Evolutionary conservation across 768 basidiomycete genomes (phyloP), one percentile per base, ranked within the genome.

Genomic region (Suillus ampliporus): DNA sequence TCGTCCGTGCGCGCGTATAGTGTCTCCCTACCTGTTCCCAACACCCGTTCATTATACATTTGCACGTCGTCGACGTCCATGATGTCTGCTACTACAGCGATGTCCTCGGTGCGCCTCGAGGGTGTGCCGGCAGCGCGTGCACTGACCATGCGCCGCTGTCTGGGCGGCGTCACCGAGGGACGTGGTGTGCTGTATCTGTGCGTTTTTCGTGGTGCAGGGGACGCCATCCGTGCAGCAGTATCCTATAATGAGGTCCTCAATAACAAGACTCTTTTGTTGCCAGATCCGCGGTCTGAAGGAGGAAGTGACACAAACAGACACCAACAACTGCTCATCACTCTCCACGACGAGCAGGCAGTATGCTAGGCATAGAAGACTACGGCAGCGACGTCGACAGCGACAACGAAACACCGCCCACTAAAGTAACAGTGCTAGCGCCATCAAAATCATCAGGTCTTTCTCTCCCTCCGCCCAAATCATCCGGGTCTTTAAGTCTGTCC

Each of bases 361-460:
- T 92, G 89, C 84, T 92, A 65, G 89, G 89, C 37, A 81, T 93
- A 62, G 90, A 89, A 69, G 85, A 82, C 79, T 92, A 93, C 68
- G 90, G 89, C 65, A 93, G 91, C 76, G 89, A 82, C 77, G 83
- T 75, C 68, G 87, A 90, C 66, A 83, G 79, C 69, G 88, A 86
- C 61, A 77, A 79, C 62, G 84, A 84, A 61, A 26, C 60, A 5
- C 13, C 19, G 10, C 1, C 64, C 5, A 11, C 26, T 1, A 31
- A 68, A 38, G 58, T 69, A n/a, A 67, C 58, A 63, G 69, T 72
- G 23, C 68, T 73, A 8, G 69, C 75, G 8, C 68, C 66, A 8
- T 70, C 73, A n/a, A 69, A 67, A 65, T 74, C 76, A 48, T 74
- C 72, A 14, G 65, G 71, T 1, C 71, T 78, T 61, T 74, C 76